Evolutionary conservation across 495 filamentous ascomycete species (phyloP).

Genomic region (Daldinia decipiens): DNA sequence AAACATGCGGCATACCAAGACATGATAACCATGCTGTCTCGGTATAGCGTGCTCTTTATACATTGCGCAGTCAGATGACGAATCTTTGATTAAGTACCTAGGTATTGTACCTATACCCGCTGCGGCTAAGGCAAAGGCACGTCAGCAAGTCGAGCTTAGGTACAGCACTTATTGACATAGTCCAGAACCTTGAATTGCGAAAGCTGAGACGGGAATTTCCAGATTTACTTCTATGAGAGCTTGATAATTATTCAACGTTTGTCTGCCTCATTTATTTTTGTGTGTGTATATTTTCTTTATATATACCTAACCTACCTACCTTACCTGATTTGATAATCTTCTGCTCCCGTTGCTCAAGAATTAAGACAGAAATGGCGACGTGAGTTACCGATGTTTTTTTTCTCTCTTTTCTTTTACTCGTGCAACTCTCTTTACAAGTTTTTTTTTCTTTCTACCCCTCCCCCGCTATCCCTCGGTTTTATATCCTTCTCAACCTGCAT

Average conservation of each 20-base stretch:
- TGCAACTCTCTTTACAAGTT: neutral
- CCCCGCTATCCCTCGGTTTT: constrained; percentile 32
- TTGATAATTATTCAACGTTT: constrained; percentile 8
- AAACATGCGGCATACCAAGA: too few relatives aligned
- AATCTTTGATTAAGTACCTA: neutral
- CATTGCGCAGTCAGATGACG: constrained; percentile 8
- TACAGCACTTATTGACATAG: constrained; percentile 2
- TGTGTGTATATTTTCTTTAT: neutral
- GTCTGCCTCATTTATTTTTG: neutral
- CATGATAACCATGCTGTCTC: too few relatives aligned
- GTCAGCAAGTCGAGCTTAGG: constrained; percentile 4
- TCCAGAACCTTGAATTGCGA: neutral
- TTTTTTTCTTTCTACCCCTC: constrained; percentile 24
- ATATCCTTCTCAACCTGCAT: neutral
- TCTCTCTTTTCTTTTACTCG: constrained; percentile 21
- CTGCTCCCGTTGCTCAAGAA: neutral
- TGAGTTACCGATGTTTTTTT: too few relatives aligned
- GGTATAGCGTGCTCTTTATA: constrained; percentile 2
- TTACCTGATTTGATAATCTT: neutral
- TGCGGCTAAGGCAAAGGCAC: constrained; percentile 33
- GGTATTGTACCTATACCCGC: constrained; percentile 17
- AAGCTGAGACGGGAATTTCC: neutral
- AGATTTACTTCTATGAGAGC: constrained; percentile 5
- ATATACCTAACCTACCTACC: neutral
- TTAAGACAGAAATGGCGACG: constrained; percentile 29